Evolutionary conservation across 257 asterid genomes (phyloP), one percentile per base, ranked within the genome.

Genomic region (Jacaranda mimosifolia): DNA sequence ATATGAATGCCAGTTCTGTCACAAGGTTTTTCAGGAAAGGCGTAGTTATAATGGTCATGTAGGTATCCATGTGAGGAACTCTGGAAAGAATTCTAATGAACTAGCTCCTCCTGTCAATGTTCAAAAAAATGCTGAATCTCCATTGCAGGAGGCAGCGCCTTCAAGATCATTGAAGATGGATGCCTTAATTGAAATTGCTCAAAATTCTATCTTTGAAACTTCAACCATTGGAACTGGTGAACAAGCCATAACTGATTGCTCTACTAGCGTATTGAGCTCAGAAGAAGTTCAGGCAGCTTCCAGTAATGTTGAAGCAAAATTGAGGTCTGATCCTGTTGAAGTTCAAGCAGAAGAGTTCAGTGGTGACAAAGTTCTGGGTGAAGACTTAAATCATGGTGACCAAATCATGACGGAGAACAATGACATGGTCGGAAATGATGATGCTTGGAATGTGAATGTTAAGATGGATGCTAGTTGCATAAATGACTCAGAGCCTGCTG

Each of bases 1-100:
- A 83, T 95, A 81, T 57, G 97, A 92, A 83, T 92, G 99, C 84
- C 98, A 92, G 78, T 90, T 91, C 85, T 92, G 99, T 83, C 98
- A 94, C 87, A 91, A 92, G 88, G 89, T 92, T 63, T 94, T 94
- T 79, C 78, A 86, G 9, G 99, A 94, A 83, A 83, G 89, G 83
- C 91, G 92, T 53, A 88, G 92, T 78, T 95, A 93, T 81, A 89
- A 81, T 84, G 97, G 94, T 53, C 99, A 91, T 82, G 99, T 95
- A 14, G 98, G 96, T 19, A 86, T 83, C 79, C 98, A 95, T 72
- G 97, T 90, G 80, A 90, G 96, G 83, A 90, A 82, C 81, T 79
- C 89, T n/a, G 89, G 82, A 42, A 87, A 82, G 81, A 81, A 71
- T 72, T 80, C 88, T 62, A 83, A 82, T 75, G 92, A 83, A 62